Evolutionary conservation across 345 rosid genomes (phyloP), one percentile per base, ranked within the genome.

Genomic region (Acer negundo): DNA sequence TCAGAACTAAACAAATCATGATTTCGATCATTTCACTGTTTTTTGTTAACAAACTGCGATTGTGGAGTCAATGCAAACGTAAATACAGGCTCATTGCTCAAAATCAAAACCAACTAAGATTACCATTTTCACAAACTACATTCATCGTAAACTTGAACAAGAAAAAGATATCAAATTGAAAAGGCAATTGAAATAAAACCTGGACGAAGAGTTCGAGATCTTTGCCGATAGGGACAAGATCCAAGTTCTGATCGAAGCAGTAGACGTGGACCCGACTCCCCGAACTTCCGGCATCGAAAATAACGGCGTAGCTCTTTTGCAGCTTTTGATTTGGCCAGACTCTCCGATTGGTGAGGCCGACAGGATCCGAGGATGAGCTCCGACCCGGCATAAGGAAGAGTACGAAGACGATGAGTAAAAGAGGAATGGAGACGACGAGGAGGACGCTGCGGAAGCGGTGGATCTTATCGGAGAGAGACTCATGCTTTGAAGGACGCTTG

Each of bases 261-360:
- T 73, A 94, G 63, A 96, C 99, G 70, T 96, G 99, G 13, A 96
- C 99, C 40, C 99, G 87, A 78, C 99, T 96, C 24, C 98, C 98
- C 16, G 99, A 94, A 78, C 98, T 96, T 0, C 99, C 98, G 6
- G 99, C 99, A 35, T 96, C 97, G 58, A 96, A 96, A 59, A 96
- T 80, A 35, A 96, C 97, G 0, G 98, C 97, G 44, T 82, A 96
- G 47, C 77, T 90, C 88, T 74, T 89, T 0, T 85, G 76, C 65
- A 74, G 76, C 69, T 79, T 84, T 15, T 79, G 76, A 63, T 72
- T 80, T 0, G 90, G 86, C 16, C 89, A 84, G 62, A 88, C 74
- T 84, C 85, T 90, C n/a, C 97, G 83, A 78, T 72, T 81, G 62
- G 28, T 68, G 65, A 87, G 55, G 59, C 80, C 85, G 46, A 83